Evolutionary conservation across 495 filamentous ascomycete genomes (phyloP).

Genomic region (Neurospora africana): DNA sequence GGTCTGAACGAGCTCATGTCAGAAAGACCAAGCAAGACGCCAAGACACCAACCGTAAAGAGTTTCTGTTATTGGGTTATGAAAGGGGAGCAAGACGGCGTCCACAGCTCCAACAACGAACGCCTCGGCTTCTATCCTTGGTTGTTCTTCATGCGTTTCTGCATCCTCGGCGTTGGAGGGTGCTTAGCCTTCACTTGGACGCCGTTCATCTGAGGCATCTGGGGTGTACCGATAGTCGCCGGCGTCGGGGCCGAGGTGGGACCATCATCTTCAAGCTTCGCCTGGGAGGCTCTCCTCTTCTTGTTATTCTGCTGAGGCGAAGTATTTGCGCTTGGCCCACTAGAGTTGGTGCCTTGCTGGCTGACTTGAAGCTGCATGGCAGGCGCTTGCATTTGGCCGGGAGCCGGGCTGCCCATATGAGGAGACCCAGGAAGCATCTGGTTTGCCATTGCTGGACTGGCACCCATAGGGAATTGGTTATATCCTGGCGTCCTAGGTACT

Average conservation of each 20-base stretch:
- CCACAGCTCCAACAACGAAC: neutral
- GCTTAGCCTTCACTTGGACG: slow-evolving; percentile 28
- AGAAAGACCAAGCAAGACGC: slow-evolving; percentile 4
- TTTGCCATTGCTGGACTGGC: slow-evolving; percentile 46
- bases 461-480: slow-evolving; percentile 40
- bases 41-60: neutral
- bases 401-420: slow-evolving; percentile 47
- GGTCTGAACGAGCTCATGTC: neutral
- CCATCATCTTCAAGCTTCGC: slow-evolving; percentile 66
- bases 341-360: slow-evolving; percentile 59
- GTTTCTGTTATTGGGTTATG: neutral
- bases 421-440: slow-evolving; percentile 49
- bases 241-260: slow-evolving; percentile 35
- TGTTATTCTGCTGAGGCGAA: slow-evolving; percentile 69
- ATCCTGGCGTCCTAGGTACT: slow-evolving; percentile 36
- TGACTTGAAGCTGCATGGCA: slow-evolving; percentile 62
- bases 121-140: slow-evolving; percentile 10
- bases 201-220: slow-evolving; percentile 41
- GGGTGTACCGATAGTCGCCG: slow-evolving; percentile 25
- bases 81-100: neutral
- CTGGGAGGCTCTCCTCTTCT: slow-evolving; percentile 63
- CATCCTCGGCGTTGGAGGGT: slow-evolving; percentile 37
- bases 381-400: slow-evolving; percentile 50
- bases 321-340: slow-evolving; percentile 72
- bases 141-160: slow-evolving; percentile 35